phyloP scores from a whole-genome alignment of 331 rosid genomes.

The Malus hybrid region DNA sequence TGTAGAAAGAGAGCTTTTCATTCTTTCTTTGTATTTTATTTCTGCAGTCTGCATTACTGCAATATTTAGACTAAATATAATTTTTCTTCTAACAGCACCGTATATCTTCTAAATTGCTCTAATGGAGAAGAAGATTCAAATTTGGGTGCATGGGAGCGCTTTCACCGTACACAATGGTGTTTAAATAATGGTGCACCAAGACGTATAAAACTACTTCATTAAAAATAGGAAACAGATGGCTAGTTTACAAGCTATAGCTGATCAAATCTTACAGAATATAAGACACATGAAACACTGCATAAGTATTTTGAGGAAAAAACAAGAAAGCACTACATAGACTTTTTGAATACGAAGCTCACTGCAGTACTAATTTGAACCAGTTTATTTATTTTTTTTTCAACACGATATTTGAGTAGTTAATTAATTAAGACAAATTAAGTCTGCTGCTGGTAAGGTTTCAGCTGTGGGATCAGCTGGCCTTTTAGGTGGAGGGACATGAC shows the following conservation, averaged over 20 bases:
- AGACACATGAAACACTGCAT: conserved; percentile 23
- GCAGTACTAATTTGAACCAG: conserved; percentile 30
- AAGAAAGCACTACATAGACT: conserved; percentile 19
- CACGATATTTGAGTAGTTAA: conserved; percentile 19
- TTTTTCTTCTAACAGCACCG: too few species aligned
- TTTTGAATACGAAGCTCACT: conserved; percentile 29
- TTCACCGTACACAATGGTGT: too few species aligned
- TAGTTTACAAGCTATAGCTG: conserved; percentile 46
- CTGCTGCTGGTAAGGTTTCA: conserved; percentile 42
- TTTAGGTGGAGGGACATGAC: conserved; percentile 94
- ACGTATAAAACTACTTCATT: conserved; percentile 45
- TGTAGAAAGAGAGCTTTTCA: background rate
- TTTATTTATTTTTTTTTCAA: conserved; percentile 36
- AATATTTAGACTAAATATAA: background rate
- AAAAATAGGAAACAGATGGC: conserved; percentile 49
- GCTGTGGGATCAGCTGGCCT: conserved; percentile 50
- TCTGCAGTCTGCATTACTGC: background rate
- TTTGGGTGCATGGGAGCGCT: too few species aligned
- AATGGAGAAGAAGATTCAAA: too few species aligned
- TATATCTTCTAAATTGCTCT: too few species aligned
- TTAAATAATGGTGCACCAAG: background rate
- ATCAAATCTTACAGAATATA: conserved; percentile 40
- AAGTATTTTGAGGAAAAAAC: background rate
- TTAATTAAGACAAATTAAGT: conserved; percentile 10
- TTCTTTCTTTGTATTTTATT: background rate